Base-by-base conservation (phyloP, 257 asterid genomes). In the Anisodus tanguticus region DNA sequence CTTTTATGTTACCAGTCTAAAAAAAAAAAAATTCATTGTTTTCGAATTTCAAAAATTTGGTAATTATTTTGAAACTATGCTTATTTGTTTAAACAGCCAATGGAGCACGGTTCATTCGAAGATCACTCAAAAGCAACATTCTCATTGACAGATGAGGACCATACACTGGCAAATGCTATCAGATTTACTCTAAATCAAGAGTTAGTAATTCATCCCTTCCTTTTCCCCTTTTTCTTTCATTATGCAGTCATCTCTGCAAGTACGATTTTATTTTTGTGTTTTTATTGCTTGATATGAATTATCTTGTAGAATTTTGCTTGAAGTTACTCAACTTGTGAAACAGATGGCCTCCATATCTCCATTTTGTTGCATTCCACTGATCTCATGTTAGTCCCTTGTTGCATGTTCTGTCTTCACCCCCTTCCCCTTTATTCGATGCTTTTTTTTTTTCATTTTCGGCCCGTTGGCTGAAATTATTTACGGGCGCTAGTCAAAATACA, bases 181-280 rank as follows among this genome's bases (percentile, higher is more conserved):
- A 91, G 98, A 91, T 93, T 89, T 81, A 82, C 87, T 26, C 95
- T 94, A 53, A 95, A 93, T 89, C 95, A 93, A 92, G 99, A 95
- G 98, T 94, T 26, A 91, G 98, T 87, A 9, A 81, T 35, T 26
- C 77, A 68, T 7, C 43, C 58, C 66, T 77, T 71, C 57, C 26
- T 66, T 70, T 12, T 77, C 62, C 57, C 26, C 55, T 60, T 12
- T 8, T 58, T n/a, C 26, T 13, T 68, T 63, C 55, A 41, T 0
- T 70, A 41, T 41, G 54, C 54, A 39, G 26, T 16, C 16, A 71
- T 17, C 57, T 43, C 39, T 0, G 76, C 9, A 57, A 15, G 5
- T 3, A 19, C 12, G 8, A 26, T 2, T 68, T 55, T 4, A 13
- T 39, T 8, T 49, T 37, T 0, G 8, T 9, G n/a, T 71, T 13